Evolutionary conservation across 805 yeast genomes (phyloP).

Genomic region (Myxozyma sirexii): DNA sequence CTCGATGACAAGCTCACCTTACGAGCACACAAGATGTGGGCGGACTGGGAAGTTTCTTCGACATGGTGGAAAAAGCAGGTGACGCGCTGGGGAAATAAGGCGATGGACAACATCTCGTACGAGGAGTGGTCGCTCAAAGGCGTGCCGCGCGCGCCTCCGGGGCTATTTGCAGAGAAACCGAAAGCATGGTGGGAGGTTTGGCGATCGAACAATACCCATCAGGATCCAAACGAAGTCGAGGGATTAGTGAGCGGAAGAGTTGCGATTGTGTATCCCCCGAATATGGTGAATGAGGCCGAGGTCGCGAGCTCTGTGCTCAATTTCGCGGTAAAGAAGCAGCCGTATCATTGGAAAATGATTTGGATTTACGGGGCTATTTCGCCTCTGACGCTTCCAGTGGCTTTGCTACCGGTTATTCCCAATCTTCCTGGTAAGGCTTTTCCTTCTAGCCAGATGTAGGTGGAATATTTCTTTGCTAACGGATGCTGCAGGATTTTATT

Average conservation of each 20-base stretch:
- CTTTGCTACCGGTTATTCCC: constrained; percentile 81
- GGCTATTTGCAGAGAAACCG: constrained; percentile 11
- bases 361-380: constrained; percentile 58
- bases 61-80: constrained; percentile 59
- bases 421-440: constrained; percentile 76
- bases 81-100: constrained; percentile 54
- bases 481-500: constrained; percentile 54
- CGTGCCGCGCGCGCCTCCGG: constrained; percentile 60
- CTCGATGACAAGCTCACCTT: constrained; percentile 49
- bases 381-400: constrained; percentile 80
- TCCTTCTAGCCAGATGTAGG: constrained; percentile 41
- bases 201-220: constrained; percentile 48
- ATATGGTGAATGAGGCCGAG: constrained; percentile 43
- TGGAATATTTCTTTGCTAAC: background rate
- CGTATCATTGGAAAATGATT: constrained; percentile 60
- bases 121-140: constrained; percentile 74
- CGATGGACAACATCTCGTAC: constrained; percentile 72
- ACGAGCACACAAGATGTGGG: constrained; percentile 65
- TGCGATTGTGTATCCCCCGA: constrained; percentile 37
- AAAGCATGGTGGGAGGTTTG: constrained; percentile 45
- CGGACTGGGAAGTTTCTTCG: constrained; percentile 58
- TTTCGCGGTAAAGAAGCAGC: constrained; percentile 50
- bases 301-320: constrained; percentile 47
- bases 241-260: constrained; percentile 23
- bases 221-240: constrained; percentile 39